A percentile compares a stretch with the other conserved stretches of the same genome.
Evolutionary conservation across 2,329 filamentous ascomycete species (phyloP).

Genomic region (Talaromyces verruculosus): DNA sequence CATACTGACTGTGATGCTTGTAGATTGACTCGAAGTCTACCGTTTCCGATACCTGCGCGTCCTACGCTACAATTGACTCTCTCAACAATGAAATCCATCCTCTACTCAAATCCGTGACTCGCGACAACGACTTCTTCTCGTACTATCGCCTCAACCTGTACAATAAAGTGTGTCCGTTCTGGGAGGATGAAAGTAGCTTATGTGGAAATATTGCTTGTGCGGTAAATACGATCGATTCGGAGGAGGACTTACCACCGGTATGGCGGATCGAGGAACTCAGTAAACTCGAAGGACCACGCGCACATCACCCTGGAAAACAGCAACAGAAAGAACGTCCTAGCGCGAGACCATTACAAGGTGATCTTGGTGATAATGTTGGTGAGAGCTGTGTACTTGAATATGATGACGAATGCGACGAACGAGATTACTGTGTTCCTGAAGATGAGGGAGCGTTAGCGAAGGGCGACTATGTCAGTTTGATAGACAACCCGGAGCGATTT

Average conservation of each 20-base stretch:
- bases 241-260: conserved; percentile 86
- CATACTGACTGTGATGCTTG: conserved; percentile 11
- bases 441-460: conserved; percentile 84
- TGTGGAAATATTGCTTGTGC: conserved; percentile 97
- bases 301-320: conserved; percentile 78
- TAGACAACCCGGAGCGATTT: conserved; percentile 92
- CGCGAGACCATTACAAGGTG: conserved; percentile 73
- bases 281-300: conserved; percentile 86
- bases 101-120: conserved; percentile 75
- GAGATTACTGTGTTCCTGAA: conserved; percentile 95
- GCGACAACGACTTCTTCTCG: conserved; percentile 93
- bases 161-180: conserved; percentile 93
- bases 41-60: conserved; percentile 91
- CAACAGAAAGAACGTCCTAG: conserved; percentile 68
- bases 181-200: conserved; percentile 88
- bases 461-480: conserved; percentile 92
- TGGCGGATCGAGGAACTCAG: conserved; percentile 92
- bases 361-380: conserved; percentile 79
- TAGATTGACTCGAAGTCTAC: conserved; percentile 87
- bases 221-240: conserved; percentile 90
- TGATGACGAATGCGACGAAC: conserved; percentile 93
- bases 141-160: conserved; percentile 95
- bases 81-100: conserved; percentile 78
- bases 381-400: conserved; percentile 98
- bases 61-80: conserved; percentile 83